Conservation (phyloP, 2,329 filamentous ascomycete species). For the Fusarium veterinarium region DNA sequence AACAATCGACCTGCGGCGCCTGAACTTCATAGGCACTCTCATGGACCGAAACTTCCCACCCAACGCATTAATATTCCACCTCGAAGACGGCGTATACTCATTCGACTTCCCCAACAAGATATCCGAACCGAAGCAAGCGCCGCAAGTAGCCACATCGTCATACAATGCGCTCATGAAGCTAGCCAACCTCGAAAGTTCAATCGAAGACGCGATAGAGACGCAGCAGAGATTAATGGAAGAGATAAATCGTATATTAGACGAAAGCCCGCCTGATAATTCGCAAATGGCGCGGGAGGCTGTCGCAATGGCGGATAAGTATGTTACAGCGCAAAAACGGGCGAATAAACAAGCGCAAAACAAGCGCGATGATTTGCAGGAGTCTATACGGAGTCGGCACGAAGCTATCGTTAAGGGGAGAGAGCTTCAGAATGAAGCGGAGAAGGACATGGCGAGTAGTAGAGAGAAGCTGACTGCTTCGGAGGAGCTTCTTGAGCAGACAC, state of each 20-base stretch:
- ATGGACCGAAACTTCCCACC: conserved; percentile 77
- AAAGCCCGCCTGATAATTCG: conserved; percentile 55
- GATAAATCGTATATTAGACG: conserved; percentile 71
- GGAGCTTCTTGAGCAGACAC: conserved; percentile 65
- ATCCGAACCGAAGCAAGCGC: conserved; percentile 64
- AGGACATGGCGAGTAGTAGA: conserved; percentile 71
- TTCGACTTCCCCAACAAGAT: conserved; percentile 71
- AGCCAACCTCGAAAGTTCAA: conserved; percentile 87
- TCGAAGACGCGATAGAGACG: conserved; percentile 87
- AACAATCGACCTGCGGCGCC: conserved; percentile 73
- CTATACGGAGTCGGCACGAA: conserved; percentile 71
- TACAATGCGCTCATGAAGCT: conserved; percentile 91
- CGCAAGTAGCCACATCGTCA: conserved; percentile 73
- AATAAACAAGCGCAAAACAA: conserved; percentile 71
- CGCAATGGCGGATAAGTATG: conserved; percentile 62
- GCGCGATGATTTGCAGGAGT: conserved; percentile 74
- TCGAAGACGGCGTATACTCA: conserved; percentile 88
- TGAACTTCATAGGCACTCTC: conserved; percentile 84
- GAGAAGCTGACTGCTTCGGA: conserved; percentile 69
- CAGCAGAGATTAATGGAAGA: conserved; percentile 80
- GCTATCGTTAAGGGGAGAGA: conserved; percentile 74
- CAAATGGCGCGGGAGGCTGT: conserved; percentile 63
- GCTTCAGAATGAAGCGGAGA: conserved; percentile 67
- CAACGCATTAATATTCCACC: conserved; percentile 87
- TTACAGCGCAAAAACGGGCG: conserved; percentile 73